Conservation (phyloP, 2,329 filamentous ascomycete genomes). For the Diaporthe nobilis region DNA sequence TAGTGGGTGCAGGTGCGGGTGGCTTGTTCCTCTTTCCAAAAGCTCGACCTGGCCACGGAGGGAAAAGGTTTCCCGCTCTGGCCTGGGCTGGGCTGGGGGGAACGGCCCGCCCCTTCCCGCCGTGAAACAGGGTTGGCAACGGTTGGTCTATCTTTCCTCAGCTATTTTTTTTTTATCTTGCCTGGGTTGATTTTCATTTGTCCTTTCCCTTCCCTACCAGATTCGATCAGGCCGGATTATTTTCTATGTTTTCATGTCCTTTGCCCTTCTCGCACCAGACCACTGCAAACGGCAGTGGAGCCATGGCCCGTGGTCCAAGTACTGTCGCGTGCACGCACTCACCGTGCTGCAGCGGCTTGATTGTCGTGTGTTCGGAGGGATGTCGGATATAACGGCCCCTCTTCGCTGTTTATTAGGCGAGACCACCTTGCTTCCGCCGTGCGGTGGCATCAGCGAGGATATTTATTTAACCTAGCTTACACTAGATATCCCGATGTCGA, state of each 20-base stretch:
- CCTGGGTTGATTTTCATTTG: neutral
- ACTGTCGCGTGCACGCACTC: neutral
- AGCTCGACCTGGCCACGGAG: neutral
- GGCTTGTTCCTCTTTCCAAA: constrained; percentile 5
- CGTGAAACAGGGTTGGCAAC: constrained; percentile 34
- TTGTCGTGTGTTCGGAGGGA: neutral
- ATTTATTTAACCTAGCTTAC: too few species aligned
- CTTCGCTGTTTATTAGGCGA: neutral
- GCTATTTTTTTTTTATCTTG: neutral
- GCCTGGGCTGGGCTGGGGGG: constrained; percentile 26
- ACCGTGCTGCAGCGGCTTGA: neutral
- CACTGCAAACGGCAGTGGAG: neutral
- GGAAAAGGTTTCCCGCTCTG: constrained; percentile 16
- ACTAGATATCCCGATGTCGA: neutral
- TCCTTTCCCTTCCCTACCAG: neutral
- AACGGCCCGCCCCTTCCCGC: constrained; percentile 39
- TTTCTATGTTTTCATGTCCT: neutral
- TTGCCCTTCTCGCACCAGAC: neutral
- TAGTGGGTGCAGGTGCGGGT: constrained; percentile 2
- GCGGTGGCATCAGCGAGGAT: neutral
- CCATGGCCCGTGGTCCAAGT: neutral
- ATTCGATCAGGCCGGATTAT: neutral
- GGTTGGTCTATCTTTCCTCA: neutral
- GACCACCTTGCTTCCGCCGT: neutral
- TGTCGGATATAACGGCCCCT: neutral